Base-by-base conservation (phyloP, 306 rosid genomes). In the Dalbergia cochinchinensis region DNA sequence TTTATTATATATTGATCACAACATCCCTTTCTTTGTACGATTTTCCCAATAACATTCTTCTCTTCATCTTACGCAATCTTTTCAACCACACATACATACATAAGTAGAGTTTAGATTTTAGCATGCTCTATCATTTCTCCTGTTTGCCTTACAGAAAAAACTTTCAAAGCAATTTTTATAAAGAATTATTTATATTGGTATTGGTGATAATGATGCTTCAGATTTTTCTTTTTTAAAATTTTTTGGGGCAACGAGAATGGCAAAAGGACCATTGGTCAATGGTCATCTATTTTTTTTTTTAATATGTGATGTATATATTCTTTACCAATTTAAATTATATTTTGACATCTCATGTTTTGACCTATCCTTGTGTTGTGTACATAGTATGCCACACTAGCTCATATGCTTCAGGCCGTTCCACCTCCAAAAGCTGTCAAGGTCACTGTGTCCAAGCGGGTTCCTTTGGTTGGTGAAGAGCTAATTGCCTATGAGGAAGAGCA, bases 381-480 rank as follows among this genome's bases (percentile, higher is more conserved):
- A 26, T 80, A 94, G 99, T 95, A 88, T 86, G 97, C 90, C 75
- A 90, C 98, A 3, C 89, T 93, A 88, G 99, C 98, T 80, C 99
- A 93, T 66, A 91, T 93, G 89, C 99, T 95, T 81, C 99, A 95
- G 80, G 94, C 97, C 61, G 98, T 91, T 81, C 99, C 98, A 9
- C 97, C 99, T 78, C 99, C 99, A 74, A 95, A 95, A 87, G 99
- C 99, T 76, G 99, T 93, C 84, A 95, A 95, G 82, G 96, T 95
- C 64, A 81, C 87, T 11, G 87, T 95, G 90, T 95, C 99, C 80
- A 90, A 89, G 89, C 93, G 98, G 75, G 95, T 95, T 83, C 98
- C 97, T 83, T 90, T 95, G 87, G 91, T 89, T 63, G 99, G 99
- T 31, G 97, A 95, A 13, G 99, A 95, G 83, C 94, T 92, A 55